Conservation (phyloP, 495 filamentous ascomycete species). For the Neurospora pannonica region DNA sequence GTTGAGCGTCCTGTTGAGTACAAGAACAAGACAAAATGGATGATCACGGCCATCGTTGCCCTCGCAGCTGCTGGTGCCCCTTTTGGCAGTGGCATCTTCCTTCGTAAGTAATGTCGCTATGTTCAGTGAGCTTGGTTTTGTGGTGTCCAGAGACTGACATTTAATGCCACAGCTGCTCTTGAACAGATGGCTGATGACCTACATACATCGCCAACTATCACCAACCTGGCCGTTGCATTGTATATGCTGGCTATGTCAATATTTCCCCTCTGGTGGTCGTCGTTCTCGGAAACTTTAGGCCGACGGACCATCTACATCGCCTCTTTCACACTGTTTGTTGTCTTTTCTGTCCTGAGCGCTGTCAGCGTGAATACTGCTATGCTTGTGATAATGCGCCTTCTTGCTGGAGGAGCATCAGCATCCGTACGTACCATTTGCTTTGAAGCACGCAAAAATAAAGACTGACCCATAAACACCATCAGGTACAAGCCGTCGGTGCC, state of each 20-base stretch:
- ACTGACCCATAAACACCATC: not conserved
- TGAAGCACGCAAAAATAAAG: not conserved
- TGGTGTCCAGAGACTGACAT: not conserved
- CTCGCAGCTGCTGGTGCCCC: conserved; percentile 68
- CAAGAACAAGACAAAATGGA: conserved; percentile 65
- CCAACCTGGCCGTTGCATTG: conserved; percentile 75
- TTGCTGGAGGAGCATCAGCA: conserved; percentile 75
- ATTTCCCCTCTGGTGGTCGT: conserved; percentile 92
- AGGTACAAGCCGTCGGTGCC: conserved; percentile 83
- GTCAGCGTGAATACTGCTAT: conserved; percentile 68
- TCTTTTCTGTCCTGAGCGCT: conserved; percentile 68
- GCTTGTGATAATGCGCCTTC: conserved; percentile 76
- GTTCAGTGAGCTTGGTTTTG: not conserved
- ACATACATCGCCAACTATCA: conserved; percentile 54
- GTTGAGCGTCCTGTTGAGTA: conserved; percentile 70
- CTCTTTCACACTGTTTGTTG: conserved; percentile 70
- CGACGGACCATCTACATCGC: conserved; percentile 76
- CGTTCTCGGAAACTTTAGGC: conserved; percentile 75
- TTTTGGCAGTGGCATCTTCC: conserved; percentile 76
- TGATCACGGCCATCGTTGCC: conserved; percentile 71
- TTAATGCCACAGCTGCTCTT: conserved; percentile 50
- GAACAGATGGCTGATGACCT: conserved; percentile 58
- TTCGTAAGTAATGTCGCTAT: conserved; percentile 48
- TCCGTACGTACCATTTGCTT: conserved; percentile 22
- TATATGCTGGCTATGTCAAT: conserved; percentile 90